Base-by-base conservation (phyloP, 2,329 filamentous ascomycete species). In the Xylaria sp. region DNA sequence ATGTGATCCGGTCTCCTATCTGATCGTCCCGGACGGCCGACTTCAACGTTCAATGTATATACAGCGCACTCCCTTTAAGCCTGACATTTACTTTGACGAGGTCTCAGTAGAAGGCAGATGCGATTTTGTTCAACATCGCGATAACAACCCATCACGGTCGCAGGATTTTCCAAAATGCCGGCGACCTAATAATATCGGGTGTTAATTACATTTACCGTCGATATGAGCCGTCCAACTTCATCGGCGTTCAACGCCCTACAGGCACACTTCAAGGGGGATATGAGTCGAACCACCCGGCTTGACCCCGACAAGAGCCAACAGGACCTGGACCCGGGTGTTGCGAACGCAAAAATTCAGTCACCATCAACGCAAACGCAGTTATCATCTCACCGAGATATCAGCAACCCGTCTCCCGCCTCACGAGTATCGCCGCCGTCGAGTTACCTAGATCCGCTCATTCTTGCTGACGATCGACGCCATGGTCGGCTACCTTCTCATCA, bases 211-310 rank as follows among this genome's bases (percentile, higher is more conserved):
- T 44, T 18, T 18, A 18, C 65, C 64, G 23, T 67, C 66, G 70
- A 55, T 40, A 76, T 77, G 75, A 73, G 64, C 23, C 50, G 57
- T 42, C 72, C 74, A 51, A 70, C 58, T 27, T 75, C 75, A 18
- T 74, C 75, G 5, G 67, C 73, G 18, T 71, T 75, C 32, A 69
- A 72, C 25, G 75, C 73, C 58, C 63, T 76, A 37, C 76, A 77
- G 68, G 75, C 72, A 44, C 75, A 76, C 54, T 76, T 74, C 48
- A 69, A 44, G 35, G 50, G 18, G 32, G n/a, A 59, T 32, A 16
- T 59, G 23, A 27, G 27, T 16, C 58, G 37, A 37, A 27, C 57
- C 12, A 29, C 18, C 9, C 35, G 51, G 5, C 51, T 65, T 27
- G 27, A 60, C 58, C n/a, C 58, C n/a, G 58, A 27, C n/a, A 32